These are phyloP conservation scores for Peltaster fructicola DNA, from an alignment of 2,329 filamentous ascomycete species.

Conservation along the genomic window DNA sequence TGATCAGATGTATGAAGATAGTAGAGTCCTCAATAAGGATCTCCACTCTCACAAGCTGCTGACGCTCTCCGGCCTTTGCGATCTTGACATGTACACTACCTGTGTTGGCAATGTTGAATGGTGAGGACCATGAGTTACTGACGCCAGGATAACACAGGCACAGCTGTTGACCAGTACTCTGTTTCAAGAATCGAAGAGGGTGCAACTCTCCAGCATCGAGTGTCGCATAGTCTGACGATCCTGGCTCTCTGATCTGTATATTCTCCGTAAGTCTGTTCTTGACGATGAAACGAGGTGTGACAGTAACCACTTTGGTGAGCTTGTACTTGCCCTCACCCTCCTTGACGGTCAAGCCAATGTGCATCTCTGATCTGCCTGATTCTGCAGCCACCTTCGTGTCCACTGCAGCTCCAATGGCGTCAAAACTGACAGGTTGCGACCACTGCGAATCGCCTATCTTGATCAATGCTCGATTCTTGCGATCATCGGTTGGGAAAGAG, in stretches of 20 bases:
- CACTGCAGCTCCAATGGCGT: constrained; percentile 84
- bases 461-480: constrained; percentile 73
- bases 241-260: constrained; percentile 77
- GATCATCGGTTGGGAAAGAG: constrained; percentile 74
- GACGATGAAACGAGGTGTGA: constrained; percentile 80
- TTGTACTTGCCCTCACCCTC: constrained; percentile 96
- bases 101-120: constrained; percentile 91
- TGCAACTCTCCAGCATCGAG: constrained; percentile 63
- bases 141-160: constrained; percentile 85
- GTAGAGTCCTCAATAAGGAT: constrained; percentile 85
- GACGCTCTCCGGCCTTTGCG: constrained; percentile 73
- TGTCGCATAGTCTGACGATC: constrained; percentile 68
- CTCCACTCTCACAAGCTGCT: constrained; percentile 73
- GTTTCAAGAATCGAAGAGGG: constrained; percentile 78
- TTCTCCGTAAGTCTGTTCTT: constrained; percentile 86
- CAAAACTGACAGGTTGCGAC: constrained; percentile 97
- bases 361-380: constrained; percentile 60
- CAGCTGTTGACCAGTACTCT: constrained; percentile 67
- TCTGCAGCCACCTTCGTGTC: constrained; percentile 69
- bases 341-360: constrained; percentile 73
- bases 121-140: constrained; percentile 94
- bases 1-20: constrained; percentile 76
- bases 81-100: constrained; percentile 89
- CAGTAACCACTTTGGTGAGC: constrained; percentile 83
- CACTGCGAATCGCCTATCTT: constrained; percentile 81